These are phyloP conservation scores for Trypanosoma avium DNA, from an alignment of 208 protist genomes.

Conservation along the genomic window DNA sequence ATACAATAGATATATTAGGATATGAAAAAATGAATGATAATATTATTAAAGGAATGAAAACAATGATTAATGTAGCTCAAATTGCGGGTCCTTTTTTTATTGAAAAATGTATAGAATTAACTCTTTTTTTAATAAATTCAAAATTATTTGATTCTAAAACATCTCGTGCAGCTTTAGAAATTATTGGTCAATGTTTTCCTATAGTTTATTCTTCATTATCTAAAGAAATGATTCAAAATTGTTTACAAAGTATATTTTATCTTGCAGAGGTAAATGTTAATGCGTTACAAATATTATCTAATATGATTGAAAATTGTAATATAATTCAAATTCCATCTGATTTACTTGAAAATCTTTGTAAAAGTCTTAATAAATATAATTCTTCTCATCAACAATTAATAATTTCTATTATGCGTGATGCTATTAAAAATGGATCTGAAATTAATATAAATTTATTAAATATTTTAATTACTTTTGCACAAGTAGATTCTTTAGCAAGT, in stretches of 20 bases:
- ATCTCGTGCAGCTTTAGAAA: not conserved
- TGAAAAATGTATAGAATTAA: constrained; percentile 6
- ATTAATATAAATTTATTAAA: not conserved
- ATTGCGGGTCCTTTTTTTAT: not conserved
- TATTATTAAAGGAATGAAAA: constrained; percentile 1
- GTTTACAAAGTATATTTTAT: constrained; percentile 5
- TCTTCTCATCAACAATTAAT: constrained; percentile 9
- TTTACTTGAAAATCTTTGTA: constrained; percentile 13
- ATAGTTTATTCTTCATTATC: not conserved
- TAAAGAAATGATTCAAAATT: not conserved
- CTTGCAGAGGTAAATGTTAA: constrained; percentile 4
- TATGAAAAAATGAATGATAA: constrained; percentile 2
- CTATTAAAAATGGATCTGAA: constrained; percentile 10
- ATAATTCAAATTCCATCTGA: not conserved
- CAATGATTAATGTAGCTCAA: constrained; percentile 6
- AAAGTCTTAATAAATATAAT: not conserved
- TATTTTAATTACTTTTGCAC: constrained; percentile 6
- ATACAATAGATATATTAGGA: not conserved
- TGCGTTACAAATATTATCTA: not conserved
- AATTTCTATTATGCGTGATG: constrained; percentile 11
- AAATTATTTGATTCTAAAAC: constrained; percentile 1
- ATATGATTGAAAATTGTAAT: not conserved
- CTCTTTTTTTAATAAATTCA: constrained; percentile 4
- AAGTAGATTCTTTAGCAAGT: not conserved
- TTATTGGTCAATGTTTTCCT: constrained; percentile 8